phyloP scores from a whole-genome alignment of 225 moss, liverwort and hornwort genomes.

The Bryoerythrophyllum caledonicum region DNA sequence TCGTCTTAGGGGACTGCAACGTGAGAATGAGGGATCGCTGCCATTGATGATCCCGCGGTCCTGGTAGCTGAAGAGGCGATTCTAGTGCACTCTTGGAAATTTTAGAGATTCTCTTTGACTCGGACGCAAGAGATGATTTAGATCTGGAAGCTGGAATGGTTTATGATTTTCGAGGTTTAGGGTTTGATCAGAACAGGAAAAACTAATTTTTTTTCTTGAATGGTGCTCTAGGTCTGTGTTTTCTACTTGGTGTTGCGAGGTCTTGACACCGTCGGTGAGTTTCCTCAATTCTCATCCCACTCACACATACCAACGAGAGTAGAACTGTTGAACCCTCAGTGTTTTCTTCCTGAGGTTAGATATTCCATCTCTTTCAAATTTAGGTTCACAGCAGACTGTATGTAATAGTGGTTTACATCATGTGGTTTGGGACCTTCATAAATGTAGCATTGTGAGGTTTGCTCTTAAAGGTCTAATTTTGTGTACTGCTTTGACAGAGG shows the following conservation, averaged over 20 bases:
- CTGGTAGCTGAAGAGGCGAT: background rate
- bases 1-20: background rate
- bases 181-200: background rate
- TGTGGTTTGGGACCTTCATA: too few relatives aligned
- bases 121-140: background rate
- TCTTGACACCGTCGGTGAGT: conserved; percentile 55
- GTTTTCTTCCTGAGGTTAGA: background rate
- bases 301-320: background rate
- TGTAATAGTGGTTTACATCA: background rate
- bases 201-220: background rate
- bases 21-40: background rate
- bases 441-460: background rate
- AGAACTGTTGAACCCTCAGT: background rate
- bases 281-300: background rate
- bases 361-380: background rate
- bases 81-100: background rate
- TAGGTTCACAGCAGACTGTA: background rate
- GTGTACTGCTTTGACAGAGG: conserved; percentile 56
- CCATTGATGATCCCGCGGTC: background rate
- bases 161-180: conserved; percentile 14
- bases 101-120: background rate
- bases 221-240: conserved; percentile 50
- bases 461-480: conserved; percentile 1
- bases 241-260: conserved; percentile 65
- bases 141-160: background rate